Evolutionary conservation across 495 filamentous ascomycete genomes (phyloP).

Genomic region (Barbatosphaeria neglecta): DNA sequence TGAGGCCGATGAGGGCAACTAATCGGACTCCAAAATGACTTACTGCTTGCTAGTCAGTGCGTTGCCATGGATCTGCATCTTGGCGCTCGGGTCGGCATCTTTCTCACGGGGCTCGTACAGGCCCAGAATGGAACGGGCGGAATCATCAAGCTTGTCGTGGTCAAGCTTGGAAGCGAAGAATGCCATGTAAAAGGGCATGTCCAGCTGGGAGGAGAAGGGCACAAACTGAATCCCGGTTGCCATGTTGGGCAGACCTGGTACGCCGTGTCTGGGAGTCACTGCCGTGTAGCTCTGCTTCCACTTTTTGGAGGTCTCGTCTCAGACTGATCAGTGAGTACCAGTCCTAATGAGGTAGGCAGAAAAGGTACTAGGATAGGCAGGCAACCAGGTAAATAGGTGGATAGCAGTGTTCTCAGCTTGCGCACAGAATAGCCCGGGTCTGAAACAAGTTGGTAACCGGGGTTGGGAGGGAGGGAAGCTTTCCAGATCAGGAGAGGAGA

Average conservation of each 20-base stretch:
- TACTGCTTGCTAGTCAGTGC: slow-evolving; percentile 76
- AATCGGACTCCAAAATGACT: too few relatives aligned
- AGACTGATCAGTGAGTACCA: too few relatives aligned
- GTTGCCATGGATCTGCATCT: slow-evolving; percentile 79
- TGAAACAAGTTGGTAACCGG: too few relatives aligned
- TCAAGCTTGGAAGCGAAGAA: slow-evolving; percentile 87
- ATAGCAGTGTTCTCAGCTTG: too few relatives aligned
- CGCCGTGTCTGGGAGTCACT: background rate
- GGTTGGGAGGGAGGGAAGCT: too few relatives aligned
- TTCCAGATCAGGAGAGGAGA: too few relatives aligned
- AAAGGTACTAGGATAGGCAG: too few relatives aligned
- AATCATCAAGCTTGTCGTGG: slow-evolving; percentile 90
- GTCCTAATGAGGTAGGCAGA: too few relatives aligned
- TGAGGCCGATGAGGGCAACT: background rate
- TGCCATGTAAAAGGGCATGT: slow-evolving; percentile 85
- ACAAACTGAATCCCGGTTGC: slow-evolving; percentile 45
- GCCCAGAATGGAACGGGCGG: slow-evolving; percentile 74
- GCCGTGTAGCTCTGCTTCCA: too few relatives aligned
- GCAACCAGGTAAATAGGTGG: too few relatives aligned
- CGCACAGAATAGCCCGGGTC: too few relatives aligned
- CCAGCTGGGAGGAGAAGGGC: slow-evolving; percentile 85
- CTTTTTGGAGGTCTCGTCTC: too few relatives aligned
- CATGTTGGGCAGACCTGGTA: background rate
- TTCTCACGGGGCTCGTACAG: slow-evolving; percentile 75
- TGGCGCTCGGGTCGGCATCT: slow-evolving; percentile 57